These are phyloP conservation scores for Xylariaceae sp. DNA, from an alignment of 2,329 filamentous ascomycete genomes.

Conservation along the genomic window DNA sequence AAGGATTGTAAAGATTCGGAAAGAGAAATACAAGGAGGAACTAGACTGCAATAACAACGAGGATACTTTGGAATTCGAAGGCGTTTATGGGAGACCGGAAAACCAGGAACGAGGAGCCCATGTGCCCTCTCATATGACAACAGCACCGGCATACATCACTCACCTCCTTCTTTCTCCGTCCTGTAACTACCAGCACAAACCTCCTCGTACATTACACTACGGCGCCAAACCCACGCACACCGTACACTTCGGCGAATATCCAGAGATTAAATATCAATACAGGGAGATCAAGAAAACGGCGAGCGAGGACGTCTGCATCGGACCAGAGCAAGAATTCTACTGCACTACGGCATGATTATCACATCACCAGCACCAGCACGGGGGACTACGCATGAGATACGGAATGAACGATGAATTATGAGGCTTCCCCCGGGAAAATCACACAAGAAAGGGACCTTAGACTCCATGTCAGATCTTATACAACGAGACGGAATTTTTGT, in stretches of 20 bases:
- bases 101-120: conserved; percentile 7
- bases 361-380: conserved; percentile 3
- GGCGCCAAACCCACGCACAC: conserved; percentile 12
- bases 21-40: conserved; percentile 6
- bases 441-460: neutral
- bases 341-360: conserved; percentile 17
- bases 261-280: conserved; percentile 20
- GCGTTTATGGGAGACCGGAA: conserved; percentile 21
- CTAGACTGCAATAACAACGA: conserved; percentile 22
- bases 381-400: neutral
- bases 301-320: conserved; percentile 29
- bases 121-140: conserved; percentile 5
- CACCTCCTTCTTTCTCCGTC: conserved; percentile 8
- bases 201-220: conserved; percentile 14
- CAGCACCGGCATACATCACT: conserved; percentile 6
- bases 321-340: conserved; percentile 32
- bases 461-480: conserved; percentile 13
- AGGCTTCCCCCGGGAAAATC: neutral
- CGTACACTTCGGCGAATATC: conserved; percentile 5
- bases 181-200: conserved; percentile 4
- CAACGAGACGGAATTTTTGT: neutral
- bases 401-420: conserved; percentile 1
- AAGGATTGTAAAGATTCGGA: neutral
- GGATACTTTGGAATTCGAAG: conserved; percentile 16
- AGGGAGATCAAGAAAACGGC: conserved; percentile 13